A percentile compares a stretch with the other conserved stretches of the same genome.
These are phyloP conservation scores for Chamaecyparis obtusa DNA, from an alignment of 75 land plant genomes.

Conservation along the genomic window DNA sequence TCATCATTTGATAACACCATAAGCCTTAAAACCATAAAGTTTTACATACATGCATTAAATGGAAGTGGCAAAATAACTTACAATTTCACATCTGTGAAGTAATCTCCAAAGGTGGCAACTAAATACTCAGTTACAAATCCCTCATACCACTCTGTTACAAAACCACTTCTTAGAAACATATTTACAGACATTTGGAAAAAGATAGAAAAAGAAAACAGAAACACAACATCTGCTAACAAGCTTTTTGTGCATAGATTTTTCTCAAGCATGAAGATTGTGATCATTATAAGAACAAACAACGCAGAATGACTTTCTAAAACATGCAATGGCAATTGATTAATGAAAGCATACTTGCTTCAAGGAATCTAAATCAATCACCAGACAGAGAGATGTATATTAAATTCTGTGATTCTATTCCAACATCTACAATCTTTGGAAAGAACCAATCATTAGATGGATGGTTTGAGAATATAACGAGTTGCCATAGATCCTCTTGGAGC, in stretches of 20 bases:
- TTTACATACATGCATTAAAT: background rate
- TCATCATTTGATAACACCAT: background rate
- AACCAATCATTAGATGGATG: background rate
- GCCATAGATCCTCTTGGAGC: background rate
- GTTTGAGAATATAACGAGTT: background rate
- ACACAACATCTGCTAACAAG: background rate
- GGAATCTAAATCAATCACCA: background rate
- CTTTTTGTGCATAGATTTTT: background rate
- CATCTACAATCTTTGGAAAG: background rate
- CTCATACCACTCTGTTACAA: slow-evolving; percentile 82
- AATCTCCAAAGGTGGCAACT: slow-evolving; percentile 94
- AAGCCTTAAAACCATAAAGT: background rate
- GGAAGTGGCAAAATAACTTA: slow-evolving; percentile 30
- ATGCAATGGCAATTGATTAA: background rate
- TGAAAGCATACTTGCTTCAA: background rate
- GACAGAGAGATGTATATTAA: background rate
- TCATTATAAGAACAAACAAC: background rate
- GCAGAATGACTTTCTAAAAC: background rate
- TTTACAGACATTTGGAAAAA: background rate
- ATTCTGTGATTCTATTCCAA: background rate
- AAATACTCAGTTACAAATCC: slow-evolving; percentile 91
- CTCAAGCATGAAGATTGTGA: background rate
- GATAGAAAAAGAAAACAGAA: background rate
- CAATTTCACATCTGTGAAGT: slow-evolving; percentile 89
- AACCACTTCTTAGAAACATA: background rate